These are phyloP conservation scores for Dendrobium huoshanense DNA, from an alignment of 106 monocot species.

Conservation along the genomic window DNA sequence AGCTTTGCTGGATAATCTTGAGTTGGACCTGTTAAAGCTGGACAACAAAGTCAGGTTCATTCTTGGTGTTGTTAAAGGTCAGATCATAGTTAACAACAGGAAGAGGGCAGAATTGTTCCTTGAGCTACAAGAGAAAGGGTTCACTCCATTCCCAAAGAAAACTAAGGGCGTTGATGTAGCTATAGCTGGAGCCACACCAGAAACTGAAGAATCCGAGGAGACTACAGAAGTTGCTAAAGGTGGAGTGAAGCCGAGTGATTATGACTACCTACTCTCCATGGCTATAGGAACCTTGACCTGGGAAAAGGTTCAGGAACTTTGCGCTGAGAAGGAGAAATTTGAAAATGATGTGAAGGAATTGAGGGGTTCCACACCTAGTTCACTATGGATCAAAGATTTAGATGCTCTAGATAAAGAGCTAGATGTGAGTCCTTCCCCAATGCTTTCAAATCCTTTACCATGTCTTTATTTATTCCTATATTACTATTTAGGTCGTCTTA, in stretches of 20 bases:
- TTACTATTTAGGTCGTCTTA: not conserved
- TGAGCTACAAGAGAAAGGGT: constrained; percentile 72
- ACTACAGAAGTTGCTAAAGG: constrained; percentile 16
- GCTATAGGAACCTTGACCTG: constrained; percentile 66
- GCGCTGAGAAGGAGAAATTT: constrained; percentile 37
- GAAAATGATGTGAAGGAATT: constrained; percentile 47
- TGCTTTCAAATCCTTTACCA: not conserved
- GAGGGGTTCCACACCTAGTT: constrained; percentile 32
- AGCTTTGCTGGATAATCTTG: constrained; percentile 54
- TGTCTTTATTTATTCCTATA: not conserved
- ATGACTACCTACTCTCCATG: constrained; percentile 82
- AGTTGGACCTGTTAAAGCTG: constrained; percentile 63
- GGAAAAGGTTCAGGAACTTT: constrained; percentile 70
- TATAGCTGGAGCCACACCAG: constrained; percentile 31
- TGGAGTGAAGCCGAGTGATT: constrained; percentile 37
- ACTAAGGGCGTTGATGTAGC: constrained; percentile 39
- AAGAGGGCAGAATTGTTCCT: constrained; percentile 62
- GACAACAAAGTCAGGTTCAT: constrained; percentile 89
- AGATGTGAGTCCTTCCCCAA: constrained; percentile 30
- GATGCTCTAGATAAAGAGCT: constrained; percentile 62
- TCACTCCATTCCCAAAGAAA: constrained; percentile 80
- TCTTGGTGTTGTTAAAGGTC: constrained; percentile 57
- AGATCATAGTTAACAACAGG: constrained; percentile 64
- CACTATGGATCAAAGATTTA: constrained; percentile 78
- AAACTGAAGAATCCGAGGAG: constrained; percentile 38